A percentile compares a stretch with the other conserved stretches of the same genome.
Evolutionary conservation across 768 basidiomycete species (phyloP).

Genomic region (Lentinus brumalis): DNA sequence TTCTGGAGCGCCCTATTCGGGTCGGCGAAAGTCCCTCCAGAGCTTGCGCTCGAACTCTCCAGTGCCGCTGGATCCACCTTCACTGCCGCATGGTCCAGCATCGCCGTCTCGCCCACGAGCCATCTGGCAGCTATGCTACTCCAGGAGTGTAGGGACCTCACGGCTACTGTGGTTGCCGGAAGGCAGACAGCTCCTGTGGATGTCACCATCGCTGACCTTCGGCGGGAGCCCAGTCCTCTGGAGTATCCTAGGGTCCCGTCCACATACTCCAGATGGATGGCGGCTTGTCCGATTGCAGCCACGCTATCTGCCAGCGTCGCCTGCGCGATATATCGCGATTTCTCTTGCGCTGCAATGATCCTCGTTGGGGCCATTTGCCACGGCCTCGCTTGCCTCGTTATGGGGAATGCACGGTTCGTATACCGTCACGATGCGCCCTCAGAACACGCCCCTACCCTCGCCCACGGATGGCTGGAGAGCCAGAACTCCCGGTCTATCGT

Average conservation of each 20-base stretch:
- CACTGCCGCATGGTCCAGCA: neutral
- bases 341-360: neutral
- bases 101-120: neutral
- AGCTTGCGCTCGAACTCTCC: neutral
- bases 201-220: neutral
- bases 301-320: slow-evolving; percentile 11
- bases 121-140: neutral
- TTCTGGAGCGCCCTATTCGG: slow-evolving; percentile 8
- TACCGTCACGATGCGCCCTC: slow-evolving; percentile 6
- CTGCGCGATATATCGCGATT: slow-evolving; percentile 1
- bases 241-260: slow-evolving; percentile 7
- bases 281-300: neutral
- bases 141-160: neutral
- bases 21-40: neutral
- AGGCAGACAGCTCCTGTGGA: slow-evolving; percentile 3
- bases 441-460: neutral
- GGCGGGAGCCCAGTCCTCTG: neutral
- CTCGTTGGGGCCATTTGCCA: slow-evolving; percentile 11
- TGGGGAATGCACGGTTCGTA: slow-evolving; percentile 4
- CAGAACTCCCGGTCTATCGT: neutral
- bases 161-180: neutral
- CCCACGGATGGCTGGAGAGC: slow-evolving; percentile 5
- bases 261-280: neutral
- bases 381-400: slow-evolving; percentile 9
- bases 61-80: neutral